A percentile compares a stretch with the other conserved stretches of the same genome.
phyloP scores from a whole-genome alignment of 345 rosid genomes.

The Murraya koenigii region DNA sequence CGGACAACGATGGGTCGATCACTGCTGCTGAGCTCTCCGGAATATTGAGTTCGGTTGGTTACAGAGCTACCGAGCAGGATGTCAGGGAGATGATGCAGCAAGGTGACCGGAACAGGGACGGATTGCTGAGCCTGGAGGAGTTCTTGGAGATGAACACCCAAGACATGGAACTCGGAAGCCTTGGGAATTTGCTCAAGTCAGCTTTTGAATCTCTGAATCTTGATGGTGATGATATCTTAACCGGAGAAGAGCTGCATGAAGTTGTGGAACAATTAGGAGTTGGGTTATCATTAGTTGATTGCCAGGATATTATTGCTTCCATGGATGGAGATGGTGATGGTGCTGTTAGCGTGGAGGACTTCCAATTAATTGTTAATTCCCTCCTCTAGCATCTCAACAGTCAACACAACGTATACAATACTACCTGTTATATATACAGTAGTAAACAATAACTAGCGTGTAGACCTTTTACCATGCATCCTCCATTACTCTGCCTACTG shows the following conservation, averaged over 20 bases:
- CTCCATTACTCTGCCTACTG: too few species aligned
- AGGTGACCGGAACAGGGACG: constrained; percentile 51
- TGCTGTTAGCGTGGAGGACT: constrained; percentile 39
- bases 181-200: constrained; percentile 27
- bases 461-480: too few species aligned
- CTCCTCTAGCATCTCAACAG: constrained; percentile 24
- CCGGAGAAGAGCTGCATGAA: constrained; percentile 39
- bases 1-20: constrained; percentile 53
- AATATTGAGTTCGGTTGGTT: constrained; percentile 51
- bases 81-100: constrained; percentile 50
- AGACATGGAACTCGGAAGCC: constrained; percentile 40
- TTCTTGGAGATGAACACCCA: constrained; percentile 63
- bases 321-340: constrained; percentile 60
- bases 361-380: constrained; percentile 32
- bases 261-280: constrained; percentile 23
- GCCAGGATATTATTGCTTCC: constrained; percentile 38
- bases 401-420: too few species aligned
- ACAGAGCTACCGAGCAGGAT: constrained; percentile 42
- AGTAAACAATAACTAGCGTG: too few species aligned
- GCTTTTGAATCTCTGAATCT: constrained; percentile 31
- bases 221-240: constrained; percentile 30
- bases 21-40: constrained; percentile 58
- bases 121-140: constrained; percentile 52
- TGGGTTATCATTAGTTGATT: constrained; percentile 29
- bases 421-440: too few species aligned